Evolutionary conservation across 495 filamentous ascomycete species (phyloP).

Genomic region (Podospora fimiseda): DNA sequence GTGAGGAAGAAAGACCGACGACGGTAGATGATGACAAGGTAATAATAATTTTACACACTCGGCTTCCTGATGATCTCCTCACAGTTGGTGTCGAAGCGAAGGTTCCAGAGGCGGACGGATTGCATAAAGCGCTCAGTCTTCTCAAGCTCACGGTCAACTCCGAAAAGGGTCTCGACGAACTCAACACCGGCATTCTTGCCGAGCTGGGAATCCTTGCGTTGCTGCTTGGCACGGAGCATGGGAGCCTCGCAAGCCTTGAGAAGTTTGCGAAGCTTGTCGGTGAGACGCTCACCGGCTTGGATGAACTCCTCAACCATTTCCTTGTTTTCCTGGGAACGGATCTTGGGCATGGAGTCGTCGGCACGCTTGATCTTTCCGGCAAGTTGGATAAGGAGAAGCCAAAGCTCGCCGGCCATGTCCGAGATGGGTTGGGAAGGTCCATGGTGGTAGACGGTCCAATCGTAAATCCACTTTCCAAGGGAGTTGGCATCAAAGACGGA

Average conservation of each 20-base stretch:
- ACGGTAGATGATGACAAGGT: slow-evolving; percentile 3
- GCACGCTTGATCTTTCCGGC: slow-evolving; percentile 92
- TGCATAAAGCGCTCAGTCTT: slow-evolving; percentile 95
- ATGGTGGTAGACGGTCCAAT: slow-evolving; percentile 95
- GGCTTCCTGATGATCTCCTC: slow-evolving; percentile 75
- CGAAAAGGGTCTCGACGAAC: slow-evolving; percentile 96
- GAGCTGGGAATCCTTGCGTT: slow-evolving; percentile 63
- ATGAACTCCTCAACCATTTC: slow-evolving; percentile 90
- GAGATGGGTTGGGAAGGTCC: slow-evolving; percentile 80
- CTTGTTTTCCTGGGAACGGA: slow-evolving; percentile 61
- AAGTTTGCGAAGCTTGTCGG: slow-evolving; percentile 76
- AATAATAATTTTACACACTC: slow-evolving; percentile 31
- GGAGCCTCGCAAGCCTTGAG: slow-evolving; percentile 87
- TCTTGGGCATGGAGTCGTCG: slow-evolving; percentile 70
- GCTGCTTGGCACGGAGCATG: slow-evolving; percentile 61
- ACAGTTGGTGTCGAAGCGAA: slow-evolving; percentile 95
- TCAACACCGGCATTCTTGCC: slow-evolving; percentile 90
- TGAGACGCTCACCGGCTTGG: slow-evolving; percentile 82
- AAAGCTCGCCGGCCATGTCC: slow-evolving; percentile 89
- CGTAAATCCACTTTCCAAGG: slow-evolving; percentile 98
- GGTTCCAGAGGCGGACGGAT: slow-evolving; percentile 84
- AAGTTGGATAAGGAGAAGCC: slow-evolving; percentile 92
- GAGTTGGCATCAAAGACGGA: slow-evolving; percentile 98
- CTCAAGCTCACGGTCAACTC: slow-evolving; percentile 83
- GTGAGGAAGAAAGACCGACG: slow-evolving; percentile 5